Conservation (phyloP, 106 monocot genomes). For the Cymbidium sinense region DNA sequence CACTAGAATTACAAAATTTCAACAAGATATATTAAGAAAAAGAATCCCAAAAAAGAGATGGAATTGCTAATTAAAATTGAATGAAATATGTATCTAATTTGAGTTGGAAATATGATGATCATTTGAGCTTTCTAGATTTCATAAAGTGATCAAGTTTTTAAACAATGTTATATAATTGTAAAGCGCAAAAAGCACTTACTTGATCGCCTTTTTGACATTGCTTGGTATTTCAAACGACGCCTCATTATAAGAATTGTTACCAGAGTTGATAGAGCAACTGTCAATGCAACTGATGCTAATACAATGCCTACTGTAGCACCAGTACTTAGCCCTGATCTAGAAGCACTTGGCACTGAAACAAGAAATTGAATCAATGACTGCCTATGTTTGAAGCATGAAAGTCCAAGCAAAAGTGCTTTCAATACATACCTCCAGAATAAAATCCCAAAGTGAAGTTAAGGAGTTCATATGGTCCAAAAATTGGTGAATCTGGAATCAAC, state of each 20-base stretch:
- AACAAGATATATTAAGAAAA: neutral
- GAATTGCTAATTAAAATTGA: neutral
- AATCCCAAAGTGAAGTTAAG: constrained; percentile 56
- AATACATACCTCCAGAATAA: constrained; percentile 50
- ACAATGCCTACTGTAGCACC: constrained; percentile 73
- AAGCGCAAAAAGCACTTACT: constrained; percentile 33
- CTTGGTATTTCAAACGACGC: constrained; percentile 28
- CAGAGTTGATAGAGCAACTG: constrained; percentile 38
- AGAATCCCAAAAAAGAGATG: neutral
- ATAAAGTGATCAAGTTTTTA: neutral
- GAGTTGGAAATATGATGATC: neutral
- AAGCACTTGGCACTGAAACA: constrained; percentile 29
- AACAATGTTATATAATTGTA: neutral
- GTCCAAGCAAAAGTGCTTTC: neutral
- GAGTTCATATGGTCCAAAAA: constrained; percentile 97
- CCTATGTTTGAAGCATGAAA: neutral
- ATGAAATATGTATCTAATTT: neutral
- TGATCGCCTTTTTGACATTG: constrained; percentile 35
- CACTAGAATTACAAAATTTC: neutral
- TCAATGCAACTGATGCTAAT: constrained; percentile 49
- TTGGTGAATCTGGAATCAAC: constrained; percentile 66
- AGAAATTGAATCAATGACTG: constrained; percentile 8
- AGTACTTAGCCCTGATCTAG: constrained; percentile 38
- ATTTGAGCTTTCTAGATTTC: neutral
- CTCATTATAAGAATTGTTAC: constrained; percentile 55